Percentiles rank a stretch among this genome's conserved stretches.
Conservation (phyloP, 441 rosid species). For the Dalechampia spathulata region DNA sequence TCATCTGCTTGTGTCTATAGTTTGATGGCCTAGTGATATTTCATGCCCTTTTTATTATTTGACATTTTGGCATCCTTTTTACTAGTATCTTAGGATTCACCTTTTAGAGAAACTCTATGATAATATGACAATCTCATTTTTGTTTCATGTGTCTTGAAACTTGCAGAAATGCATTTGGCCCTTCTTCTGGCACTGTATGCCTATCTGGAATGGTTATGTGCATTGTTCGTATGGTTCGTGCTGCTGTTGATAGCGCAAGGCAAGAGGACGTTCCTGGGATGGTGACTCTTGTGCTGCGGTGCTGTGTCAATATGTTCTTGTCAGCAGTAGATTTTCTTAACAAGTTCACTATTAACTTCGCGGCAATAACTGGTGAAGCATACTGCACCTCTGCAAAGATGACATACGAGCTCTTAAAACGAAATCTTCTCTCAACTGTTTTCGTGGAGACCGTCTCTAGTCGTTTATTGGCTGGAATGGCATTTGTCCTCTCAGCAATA, state of each 20-base stretch:
- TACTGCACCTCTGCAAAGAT: slow-evolving; percentile 80
- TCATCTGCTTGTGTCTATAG: too few species aligned
- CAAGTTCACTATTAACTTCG: slow-evolving; percentile 88
- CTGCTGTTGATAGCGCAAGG: slow-evolving; percentile 69
- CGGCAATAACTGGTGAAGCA: slow-evolving; percentile 82
- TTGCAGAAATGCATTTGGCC: slow-evolving; percentile 78
- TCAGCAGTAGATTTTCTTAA: slow-evolving; percentile 66
- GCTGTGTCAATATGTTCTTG: slow-evolving; percentile 50
- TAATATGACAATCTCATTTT: neutral
- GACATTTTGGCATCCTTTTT: neutral
- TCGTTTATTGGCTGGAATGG: slow-evolving; percentile 57
- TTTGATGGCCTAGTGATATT: too few species aligned
- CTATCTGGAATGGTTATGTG: slow-evolving; percentile 70
- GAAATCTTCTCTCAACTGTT: slow-evolving; percentile 81
- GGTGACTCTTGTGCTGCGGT: slow-evolving; percentile 44
- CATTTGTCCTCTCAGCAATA: slow-evolving; percentile 62
- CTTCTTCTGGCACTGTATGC: slow-evolving; percentile 78
- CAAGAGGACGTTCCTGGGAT: slow-evolving; percentile 63
- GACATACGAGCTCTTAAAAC: slow-evolving; percentile 78
- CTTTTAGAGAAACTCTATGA: neutral
- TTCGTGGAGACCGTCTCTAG: slow-evolving; percentile 80
- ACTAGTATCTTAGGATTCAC: neutral
- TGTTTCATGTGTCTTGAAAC: slow-evolving; percentile 1
- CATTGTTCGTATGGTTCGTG: slow-evolving; percentile 65
- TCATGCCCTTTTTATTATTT: neutral